Evolutionary conservation across 2,329 filamentous ascomycete genomes (phyloP), one percentile per base, ranked within the genome.

Genomic region (Hyphodiscus sp.): DNA sequence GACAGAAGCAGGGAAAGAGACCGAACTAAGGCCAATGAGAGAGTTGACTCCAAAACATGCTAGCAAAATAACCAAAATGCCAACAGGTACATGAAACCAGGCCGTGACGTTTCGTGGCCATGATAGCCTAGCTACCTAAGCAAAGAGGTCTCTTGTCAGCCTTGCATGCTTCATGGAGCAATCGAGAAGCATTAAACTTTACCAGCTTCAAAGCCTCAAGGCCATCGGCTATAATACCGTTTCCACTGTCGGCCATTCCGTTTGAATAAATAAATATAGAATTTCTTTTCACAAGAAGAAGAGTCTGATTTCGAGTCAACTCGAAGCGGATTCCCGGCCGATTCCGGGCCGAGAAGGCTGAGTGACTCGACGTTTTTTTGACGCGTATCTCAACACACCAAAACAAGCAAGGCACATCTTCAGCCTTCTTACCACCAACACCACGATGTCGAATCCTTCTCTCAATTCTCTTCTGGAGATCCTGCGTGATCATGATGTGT

Each of bases 1-100:
- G 2, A 84, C 80, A 1, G 79, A 82, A 2, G 81, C 76, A 0
- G 80, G 80, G 56, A 85, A 85, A 0, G 77, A 72, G 8, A 82
- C 73, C 20, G 71, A 70, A 51, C 74, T 73, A 8, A 77, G 64
- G 13, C 69, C 68, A 54, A 75, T 73, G 1, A 73, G 64, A 45
- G 65, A 64, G 61, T 73, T 65, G 33, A 74, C 61, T 7, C 71
- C 73, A 60, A 71, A 73, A 57, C 70, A 73, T 49, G 68, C 65
- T 19, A 72, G 58, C 8, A 75, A 60, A 33, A 73, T 68, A 10
- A 70, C 45, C 0, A 73, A 33, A 50, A 71, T 56, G 16, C 72
- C 72, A 46, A 71, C 42, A 0, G 80, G 80, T 0, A 81, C 74
- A 56, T 73, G 74, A 23, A 83, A 45, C 76, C 79, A 83, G 48